Evolutionary conservation across 129 eudicot species (phyloP), one percentile per base, ranked within the genome.

Genomic region (Ambrosia trifida): DNA sequence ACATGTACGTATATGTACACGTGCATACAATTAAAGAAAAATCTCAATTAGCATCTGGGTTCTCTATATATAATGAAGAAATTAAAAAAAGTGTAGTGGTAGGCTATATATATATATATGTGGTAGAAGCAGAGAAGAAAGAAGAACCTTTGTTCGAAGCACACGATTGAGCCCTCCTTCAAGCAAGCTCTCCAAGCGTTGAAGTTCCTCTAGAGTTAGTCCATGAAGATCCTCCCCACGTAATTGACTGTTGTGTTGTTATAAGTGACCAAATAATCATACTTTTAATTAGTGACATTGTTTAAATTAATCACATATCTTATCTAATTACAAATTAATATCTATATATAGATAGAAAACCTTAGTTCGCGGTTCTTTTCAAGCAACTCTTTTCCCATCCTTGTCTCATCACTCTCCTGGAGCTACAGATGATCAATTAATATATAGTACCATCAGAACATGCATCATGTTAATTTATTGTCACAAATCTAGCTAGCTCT

Each of bases 201-300:
- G 85, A 68, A 88, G 85, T 43, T 88, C 95, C 45, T 85, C 88
- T 40, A 83, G 64, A 20, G 62, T 76, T 51, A 88, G 61, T 56
- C 85, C 91, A 2, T 81, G 77, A 61, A 88, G 91, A 31, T 81
- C 90, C 83, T 85, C 91, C n/a, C 91, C 91, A 30, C 73, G 84
- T 76, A 88, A 43, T 60, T 74, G 88, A 68, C 95, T 88, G 73
- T n/a, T n/a, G n/a, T n/a, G n/a, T n/a, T n/a, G n/a, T 66, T 64
- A 59, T 68, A 28, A 16, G 24, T 47, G 8, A 51, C 17, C 45
- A 78, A 70, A 43, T 49, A 36, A 13, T 56, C 41, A 58, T 52
- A 24, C 28, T 24, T 24, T 24, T 24, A 24, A 24, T 57, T 68
- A 54, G 71, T 14, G 7, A 78, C 63, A 45, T 40, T 11, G 14